Evolutionary conservation across 345 rosid species (phyloP).

Genomic region (Melaleuca quinquenervia): DNA sequence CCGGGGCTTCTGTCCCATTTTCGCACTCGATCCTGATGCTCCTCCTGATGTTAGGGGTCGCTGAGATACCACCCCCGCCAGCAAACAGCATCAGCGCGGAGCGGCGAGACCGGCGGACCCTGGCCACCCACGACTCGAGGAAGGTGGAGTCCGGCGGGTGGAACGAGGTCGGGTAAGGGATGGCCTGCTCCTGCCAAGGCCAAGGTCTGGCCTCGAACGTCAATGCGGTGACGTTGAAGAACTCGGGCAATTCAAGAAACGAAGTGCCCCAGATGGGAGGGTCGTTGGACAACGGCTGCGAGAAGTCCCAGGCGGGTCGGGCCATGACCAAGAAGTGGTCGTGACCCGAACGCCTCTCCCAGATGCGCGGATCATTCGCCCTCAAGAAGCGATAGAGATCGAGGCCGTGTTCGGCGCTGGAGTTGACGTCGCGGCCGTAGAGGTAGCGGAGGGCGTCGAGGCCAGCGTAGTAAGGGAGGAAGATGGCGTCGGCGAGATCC

Average conservation of each 20-base stretch:
- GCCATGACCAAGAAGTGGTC: conserved; percentile 92
- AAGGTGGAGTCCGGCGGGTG: conserved; percentile 62
- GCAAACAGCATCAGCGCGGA: conserved; percentile 64
- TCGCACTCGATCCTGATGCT: conserved; percentile 80
- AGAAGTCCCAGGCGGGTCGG: conserved; percentile 94
- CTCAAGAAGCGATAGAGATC: conserved; percentile 45
- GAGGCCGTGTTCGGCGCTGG: conserved; percentile 58
- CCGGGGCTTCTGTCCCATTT: conserved; percentile 3
- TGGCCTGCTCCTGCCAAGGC: conserved; percentile 94
- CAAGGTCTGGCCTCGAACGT: conserved; percentile 56
- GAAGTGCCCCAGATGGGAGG: conserved; percentile 96
- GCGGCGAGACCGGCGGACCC: conserved; percentile 47
- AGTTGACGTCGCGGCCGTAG: conserved; percentile 65
- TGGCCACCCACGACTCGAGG: conserved; percentile 56
- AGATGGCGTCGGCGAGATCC: conserved; percentile 51
- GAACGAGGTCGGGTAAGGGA: conserved; percentile 87
- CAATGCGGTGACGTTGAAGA: conserved; percentile 63
- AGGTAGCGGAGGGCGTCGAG: conserved; percentile 70
- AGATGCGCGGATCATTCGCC: conserved; percentile 31
- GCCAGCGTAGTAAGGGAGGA: conserved; percentile 74
- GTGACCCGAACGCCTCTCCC: conserved; percentile 45
- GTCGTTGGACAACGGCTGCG: conserved; percentile 53
- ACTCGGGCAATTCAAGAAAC: conserved; percentile 68
- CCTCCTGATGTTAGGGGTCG: conserved; percentile 58
- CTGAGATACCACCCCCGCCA: conserved; percentile 68